Conservation (phyloP, 345 rosid species). For the Brassica juncea region DNA sequence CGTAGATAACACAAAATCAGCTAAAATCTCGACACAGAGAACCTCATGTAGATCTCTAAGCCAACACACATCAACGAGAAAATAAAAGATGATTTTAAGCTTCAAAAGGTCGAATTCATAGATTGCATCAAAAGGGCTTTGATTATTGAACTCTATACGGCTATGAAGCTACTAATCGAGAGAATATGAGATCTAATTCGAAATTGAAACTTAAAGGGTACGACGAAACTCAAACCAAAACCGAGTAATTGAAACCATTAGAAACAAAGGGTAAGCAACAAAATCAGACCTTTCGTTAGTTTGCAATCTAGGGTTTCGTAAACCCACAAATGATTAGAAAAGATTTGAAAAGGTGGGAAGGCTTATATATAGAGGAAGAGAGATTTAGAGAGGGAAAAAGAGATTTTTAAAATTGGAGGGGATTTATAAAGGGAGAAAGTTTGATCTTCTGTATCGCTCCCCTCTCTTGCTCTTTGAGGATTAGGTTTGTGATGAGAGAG, state of each 20-base stretch:
- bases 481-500: no score
- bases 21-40: background rate
- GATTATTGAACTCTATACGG: background rate
- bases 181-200: background rate
- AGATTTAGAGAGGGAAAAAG: no score
- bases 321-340: no score
- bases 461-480: no score
- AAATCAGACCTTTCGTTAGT: no score
- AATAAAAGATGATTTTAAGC: background rate
- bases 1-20: background rate
- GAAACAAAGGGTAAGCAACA: no score
- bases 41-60: conserved; percentile 1
- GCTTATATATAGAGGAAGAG: no score
- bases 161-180: background rate
- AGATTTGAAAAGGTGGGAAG: no score
- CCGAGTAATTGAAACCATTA: background rate
- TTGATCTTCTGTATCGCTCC: no score
- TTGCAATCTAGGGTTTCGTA: no score
- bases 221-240: background rate
- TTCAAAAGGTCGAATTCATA: background rate
- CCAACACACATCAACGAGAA: conserved; percentile 12
- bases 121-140: background rate
- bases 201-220: background rate
- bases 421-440: no score
- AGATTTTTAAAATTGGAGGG: no score